Percentiles rank a stretch among this genome's conserved stretches.
These are phyloP conservation scores for Chaetomium sp. DNA, from an alignment of 2,329 filamentous ascomycete genomes.

Conservation along the genomic window DNA sequence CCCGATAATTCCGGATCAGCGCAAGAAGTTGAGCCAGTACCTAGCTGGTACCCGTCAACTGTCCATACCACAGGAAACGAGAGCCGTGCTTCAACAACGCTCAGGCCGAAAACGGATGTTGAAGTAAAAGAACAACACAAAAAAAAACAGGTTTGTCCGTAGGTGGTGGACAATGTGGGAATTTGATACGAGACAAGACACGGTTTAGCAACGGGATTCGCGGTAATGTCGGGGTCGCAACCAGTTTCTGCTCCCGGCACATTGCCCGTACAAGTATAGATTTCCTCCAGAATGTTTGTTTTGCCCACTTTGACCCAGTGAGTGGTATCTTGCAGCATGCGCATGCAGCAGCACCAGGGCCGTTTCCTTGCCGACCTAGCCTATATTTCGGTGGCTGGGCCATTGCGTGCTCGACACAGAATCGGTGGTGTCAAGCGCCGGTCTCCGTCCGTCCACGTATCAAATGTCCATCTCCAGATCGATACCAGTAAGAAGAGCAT, in stretches of 20 bases:
- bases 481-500: background rate
- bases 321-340: background rate
- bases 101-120: background rate
- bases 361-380: background rate
- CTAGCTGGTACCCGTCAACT: too few relatives aligned
- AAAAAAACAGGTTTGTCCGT: background rate
- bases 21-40: background rate
- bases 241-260: background rate
- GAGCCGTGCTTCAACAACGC: background rate
- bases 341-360: conserved; percentile 10
- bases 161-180: background rate
- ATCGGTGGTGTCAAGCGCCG: background rate
- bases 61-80: background rate
- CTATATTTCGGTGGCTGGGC: background rate
- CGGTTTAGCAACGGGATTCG: background rate
- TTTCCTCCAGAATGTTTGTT: background rate
- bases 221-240: conserved; percentile 8
- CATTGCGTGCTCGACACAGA: background rate
- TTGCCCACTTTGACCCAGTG: background rate
- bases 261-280: too few relatives aligned
- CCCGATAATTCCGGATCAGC: conserved; percentile 4
- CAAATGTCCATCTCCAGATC: background rate
- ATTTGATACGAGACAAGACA: background rate
- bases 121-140: background rate
- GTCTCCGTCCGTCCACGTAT: background rate